Percentiles rank a stretch among this genome's conserved stretches.
These are phyloP conservation scores for Scopulariopsis brevicaulis DNA, from an alignment of 2,329 filamentous ascomycete genomes.

Conservation along the genomic window DNA sequence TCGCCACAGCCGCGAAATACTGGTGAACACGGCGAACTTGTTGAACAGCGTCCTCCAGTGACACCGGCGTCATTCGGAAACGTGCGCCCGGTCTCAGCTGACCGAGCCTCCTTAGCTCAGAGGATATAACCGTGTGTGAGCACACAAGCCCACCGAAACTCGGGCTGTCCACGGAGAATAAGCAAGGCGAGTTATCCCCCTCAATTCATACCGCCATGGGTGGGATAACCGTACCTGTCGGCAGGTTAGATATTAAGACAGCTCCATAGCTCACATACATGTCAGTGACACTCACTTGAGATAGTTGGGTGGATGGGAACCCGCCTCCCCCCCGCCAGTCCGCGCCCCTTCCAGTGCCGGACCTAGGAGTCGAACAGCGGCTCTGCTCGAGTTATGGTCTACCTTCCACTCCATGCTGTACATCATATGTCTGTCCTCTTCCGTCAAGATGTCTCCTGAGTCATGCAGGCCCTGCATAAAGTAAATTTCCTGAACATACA, in stretches of 20 bases:
- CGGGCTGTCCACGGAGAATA: constrained; percentile 48
- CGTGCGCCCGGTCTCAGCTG: constrained; percentile 48
- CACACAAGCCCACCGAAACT: constrained; percentile 51
- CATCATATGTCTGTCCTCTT: constrained; percentile 28
- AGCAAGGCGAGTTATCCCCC: constrained; percentile 47
- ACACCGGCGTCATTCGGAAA: neutral
- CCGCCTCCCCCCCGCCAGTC: constrained; percentile 48
- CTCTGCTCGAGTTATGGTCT: constrained; percentile 48
- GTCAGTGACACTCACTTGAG: constrained; percentile 22
- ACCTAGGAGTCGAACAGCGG: constrained; percentile 47
- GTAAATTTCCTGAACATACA: constrained; percentile 9
- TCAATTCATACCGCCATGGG: constrained; percentile 43
- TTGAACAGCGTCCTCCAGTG: neutral
- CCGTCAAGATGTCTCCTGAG: constrained; percentile 17
- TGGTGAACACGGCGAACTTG: neutral
- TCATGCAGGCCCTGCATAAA: constrained; percentile 19
- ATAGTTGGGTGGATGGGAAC: constrained; percentile 48
- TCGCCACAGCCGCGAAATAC: neutral
- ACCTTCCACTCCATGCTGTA: constrained; percentile 47
- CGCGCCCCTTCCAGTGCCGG: constrained; percentile 47
- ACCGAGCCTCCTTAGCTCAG: constrained; percentile 49
- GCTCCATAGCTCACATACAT: neutral
- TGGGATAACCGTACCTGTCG: constrained; percentile 39
- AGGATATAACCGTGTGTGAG: constrained; percentile 41
- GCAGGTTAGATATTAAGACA: neutral